Conservation (phyloP, 1,139 yeast species). For the Lodderomyces margitis region DNA sequence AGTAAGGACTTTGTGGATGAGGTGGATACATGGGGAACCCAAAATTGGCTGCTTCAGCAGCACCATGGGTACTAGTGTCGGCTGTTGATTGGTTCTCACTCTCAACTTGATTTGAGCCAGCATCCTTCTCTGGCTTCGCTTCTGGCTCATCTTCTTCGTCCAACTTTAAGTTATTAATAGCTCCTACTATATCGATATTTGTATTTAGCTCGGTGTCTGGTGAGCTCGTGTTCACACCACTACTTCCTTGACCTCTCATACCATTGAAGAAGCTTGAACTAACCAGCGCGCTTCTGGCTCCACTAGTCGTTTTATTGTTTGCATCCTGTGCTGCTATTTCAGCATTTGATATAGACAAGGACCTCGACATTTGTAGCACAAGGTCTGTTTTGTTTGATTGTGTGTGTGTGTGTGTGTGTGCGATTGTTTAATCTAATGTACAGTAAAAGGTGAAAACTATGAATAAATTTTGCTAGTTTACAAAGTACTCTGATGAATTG, state of each 20-base stretch:
- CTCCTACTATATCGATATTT: slow-evolving; percentile 43
- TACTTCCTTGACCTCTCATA: slow-evolving; percentile 1
- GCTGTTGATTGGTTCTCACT: slow-evolving; percentile 2
- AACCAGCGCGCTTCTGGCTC: slow-evolving; percentile 6
- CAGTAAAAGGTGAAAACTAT: too few relatives aligned
- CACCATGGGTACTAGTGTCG: neutral
- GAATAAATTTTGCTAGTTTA: neutral
- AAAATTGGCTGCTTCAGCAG: slow-evolving; percentile 10
- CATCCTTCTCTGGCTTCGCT: slow-evolving; percentile 1
- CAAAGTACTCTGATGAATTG: neutral
- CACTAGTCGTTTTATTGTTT: neutral
- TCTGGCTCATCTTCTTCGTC: slow-evolving; percentile 30
- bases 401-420: too few relatives aligned
- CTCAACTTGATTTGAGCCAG: neutral
- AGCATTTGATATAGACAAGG: slow-evolving; percentile 2
- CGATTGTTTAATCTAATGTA: too few relatives aligned
- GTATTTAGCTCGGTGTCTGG: slow-evolving; percentile 3
- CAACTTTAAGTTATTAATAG: slow-evolving; percentile 38
- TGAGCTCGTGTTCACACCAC: neutral
- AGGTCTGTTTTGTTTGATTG: too few relatives aligned
- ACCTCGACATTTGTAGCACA: slow-evolving; percentile 5
- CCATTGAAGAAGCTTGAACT: slow-evolving; percentile 1
- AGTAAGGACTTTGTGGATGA: slow-evolving; percentile 16
- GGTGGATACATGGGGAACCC: slow-evolving; percentile 1
- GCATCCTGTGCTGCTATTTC: neutral